These are phyloP conservation scores for Tetradesmus lagerheimii DNA, from an alignment of 139 green algal species.

Conservation along the genomic window DNA sequence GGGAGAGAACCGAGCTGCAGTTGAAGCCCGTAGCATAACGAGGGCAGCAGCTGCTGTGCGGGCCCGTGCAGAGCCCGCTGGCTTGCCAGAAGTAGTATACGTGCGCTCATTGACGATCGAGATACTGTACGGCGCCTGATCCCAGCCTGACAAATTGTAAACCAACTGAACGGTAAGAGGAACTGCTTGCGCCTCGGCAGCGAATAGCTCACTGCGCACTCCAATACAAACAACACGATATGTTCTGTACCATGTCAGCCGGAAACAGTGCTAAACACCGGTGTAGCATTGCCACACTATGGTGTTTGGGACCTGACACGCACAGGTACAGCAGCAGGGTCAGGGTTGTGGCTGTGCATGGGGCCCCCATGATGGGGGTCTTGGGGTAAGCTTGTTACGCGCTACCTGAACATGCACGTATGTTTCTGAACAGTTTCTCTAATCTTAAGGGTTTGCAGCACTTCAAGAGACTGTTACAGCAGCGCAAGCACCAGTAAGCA, in stretches of 20 bases:
- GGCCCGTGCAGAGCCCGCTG: not conserved
- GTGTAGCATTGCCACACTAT: too few relatives aligned
- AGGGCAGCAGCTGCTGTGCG: not conserved
- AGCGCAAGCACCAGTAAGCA: not conserved
- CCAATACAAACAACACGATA: too few relatives aligned
- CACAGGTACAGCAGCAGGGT: not conserved
- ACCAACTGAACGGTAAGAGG: not conserved
- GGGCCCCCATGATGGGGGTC: too few relatives aligned
- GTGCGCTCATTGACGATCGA: not conserved
- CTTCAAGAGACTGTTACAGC: not conserved
- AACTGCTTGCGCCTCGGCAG: not conserved
- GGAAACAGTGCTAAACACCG: too few relatives aligned
- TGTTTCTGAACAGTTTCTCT: too few relatives aligned
- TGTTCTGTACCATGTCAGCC: too few relatives aligned
- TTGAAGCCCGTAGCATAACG: not conserved
- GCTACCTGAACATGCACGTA: too few relatives aligned
- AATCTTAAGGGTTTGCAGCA: not conserved
- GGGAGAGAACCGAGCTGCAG: not conserved
- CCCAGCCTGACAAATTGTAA: not conserved
- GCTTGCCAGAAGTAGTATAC: not conserved
- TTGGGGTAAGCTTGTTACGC: too few relatives aligned
- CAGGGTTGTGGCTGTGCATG: not conserved
- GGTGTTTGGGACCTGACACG: not conserved
- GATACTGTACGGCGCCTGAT: not conserved
- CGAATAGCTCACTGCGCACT: too few relatives aligned